phyloP scores from a whole-genome alignment of 176 grass and related monocot species.

The Phoenix roebelenii region DNA sequence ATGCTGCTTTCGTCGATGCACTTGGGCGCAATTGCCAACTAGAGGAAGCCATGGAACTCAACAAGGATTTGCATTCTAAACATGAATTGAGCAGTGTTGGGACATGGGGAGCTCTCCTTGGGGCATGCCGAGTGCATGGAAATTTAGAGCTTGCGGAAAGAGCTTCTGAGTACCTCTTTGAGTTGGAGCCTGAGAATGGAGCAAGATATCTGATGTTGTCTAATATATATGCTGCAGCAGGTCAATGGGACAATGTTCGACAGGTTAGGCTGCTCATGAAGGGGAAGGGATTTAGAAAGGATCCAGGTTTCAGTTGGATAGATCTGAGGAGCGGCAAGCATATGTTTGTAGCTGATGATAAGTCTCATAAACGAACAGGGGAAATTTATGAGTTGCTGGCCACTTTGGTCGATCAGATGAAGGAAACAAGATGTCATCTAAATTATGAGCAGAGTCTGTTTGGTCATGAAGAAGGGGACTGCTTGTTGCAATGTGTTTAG shows the following conservation, averaged over 20 bases:
- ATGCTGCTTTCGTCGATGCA: constrained; percentile 46
- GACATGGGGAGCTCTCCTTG: constrained; percentile 55
- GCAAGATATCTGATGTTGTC: constrained; percentile 62
- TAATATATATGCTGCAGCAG: constrained; percentile 61
- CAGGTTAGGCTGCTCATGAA: constrained; percentile 50
- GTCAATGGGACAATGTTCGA: constrained; percentile 49
- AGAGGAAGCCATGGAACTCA: constrained; percentile 48
- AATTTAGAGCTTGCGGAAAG: constrained; percentile 55
- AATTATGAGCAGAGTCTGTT: constrained; percentile 7
- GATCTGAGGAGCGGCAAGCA: constrained; percentile 57
- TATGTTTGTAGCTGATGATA: constrained; percentile 39
- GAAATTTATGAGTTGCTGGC: constrained; percentile 40
- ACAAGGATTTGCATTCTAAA: constrained; percentile 35
- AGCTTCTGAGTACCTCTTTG: constrained; percentile 39
- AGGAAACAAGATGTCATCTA: constrained; percentile 11
- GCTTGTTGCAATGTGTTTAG: too few species aligned
- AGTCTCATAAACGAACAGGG: constrained; percentile 29
- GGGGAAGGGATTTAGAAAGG: constrained; percentile 53
- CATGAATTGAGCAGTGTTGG: constrained; percentile 29
- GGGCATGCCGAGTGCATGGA: constrained; percentile 54
- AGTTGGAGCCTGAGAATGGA: constrained; percentile 55
- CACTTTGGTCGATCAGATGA: constrained; percentile 32
- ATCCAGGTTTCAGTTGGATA: constrained; percentile 65
- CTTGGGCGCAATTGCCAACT: constrained; percentile 46
- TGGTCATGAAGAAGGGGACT: background rate